Conservation (phyloP, 2,329 filamentous ascomycete genomes). For the Xylaria sp. region DNA sequence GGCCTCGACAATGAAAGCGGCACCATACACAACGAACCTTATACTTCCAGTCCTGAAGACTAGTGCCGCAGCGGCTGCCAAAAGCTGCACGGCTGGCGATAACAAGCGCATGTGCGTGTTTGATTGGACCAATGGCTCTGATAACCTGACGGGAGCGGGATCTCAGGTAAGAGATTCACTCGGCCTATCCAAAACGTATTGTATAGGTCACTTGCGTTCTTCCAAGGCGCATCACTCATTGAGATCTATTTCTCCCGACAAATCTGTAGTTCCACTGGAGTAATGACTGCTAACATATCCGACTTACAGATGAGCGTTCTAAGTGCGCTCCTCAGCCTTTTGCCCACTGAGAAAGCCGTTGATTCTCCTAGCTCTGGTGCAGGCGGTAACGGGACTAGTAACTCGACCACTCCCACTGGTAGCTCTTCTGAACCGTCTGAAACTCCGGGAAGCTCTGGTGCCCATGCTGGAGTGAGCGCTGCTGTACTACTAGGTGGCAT, state of each 20-base stretch:
- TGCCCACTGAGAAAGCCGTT: conserved; percentile 4
- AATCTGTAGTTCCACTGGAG: background rate
- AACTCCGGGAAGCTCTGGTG: background rate
- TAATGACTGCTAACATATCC: conserved; percentile 1
- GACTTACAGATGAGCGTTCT: conserved; percentile 30
- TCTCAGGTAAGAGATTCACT: conserved; percentile 63
- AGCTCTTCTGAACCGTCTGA: conserved; percentile 2
- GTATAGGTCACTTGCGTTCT: background rate
- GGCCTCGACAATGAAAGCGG: conserved; percentile 52
- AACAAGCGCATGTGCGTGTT: conserved; percentile 49
- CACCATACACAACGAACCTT: conserved; percentile 50
- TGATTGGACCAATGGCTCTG: conserved; percentile 40
- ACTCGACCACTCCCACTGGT: background rate
- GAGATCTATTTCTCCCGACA: background rate
- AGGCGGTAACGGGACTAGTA: background rate
- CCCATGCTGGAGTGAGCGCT: background rate
- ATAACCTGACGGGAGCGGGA: conserved; percentile 62
- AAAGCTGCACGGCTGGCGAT: conserved; percentile 48
- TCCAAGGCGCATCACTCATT: background rate
- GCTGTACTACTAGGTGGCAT: conserved; percentile 7
- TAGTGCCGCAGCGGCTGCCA: conserved; percentile 55
- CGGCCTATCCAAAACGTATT: conserved; percentile 40
- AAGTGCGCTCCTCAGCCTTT: conserved; percentile 29
- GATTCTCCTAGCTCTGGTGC: background rate
- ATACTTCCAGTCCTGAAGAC: conserved; percentile 52